Percentiles rank a stretch among this genome's conserved stretches.
These are phyloP conservation scores for Diaporthe humulicola DNA, from an alignment of 2,329 filamentous ascomycete species.

Conservation along the genomic window DNA sequence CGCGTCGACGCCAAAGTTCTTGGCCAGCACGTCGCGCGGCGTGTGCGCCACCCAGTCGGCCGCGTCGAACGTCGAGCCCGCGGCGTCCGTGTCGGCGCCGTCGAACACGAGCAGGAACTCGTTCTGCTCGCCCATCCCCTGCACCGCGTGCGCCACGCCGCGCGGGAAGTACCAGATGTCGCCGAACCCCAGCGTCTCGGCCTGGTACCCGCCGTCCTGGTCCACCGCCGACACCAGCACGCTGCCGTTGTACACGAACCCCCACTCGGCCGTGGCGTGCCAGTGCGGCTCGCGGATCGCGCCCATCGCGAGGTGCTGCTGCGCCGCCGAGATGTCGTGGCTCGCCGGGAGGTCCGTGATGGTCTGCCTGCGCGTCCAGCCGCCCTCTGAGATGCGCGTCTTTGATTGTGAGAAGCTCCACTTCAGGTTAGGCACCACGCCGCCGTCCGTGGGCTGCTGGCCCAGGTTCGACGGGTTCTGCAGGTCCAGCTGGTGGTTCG, in stretches of 20 bases:
- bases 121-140: constrained; percentile 75
- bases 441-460: constrained; percentile 71
- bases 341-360: constrained; percentile 76
- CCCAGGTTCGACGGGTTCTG: constrained; percentile 76
- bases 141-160: constrained; percentile 73
- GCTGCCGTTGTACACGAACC: constrained; percentile 70
- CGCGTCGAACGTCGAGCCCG: constrained; percentile 77
- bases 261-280: constrained; percentile 79
- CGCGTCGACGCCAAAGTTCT: constrained; percentile 75
- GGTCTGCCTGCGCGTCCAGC: constrained; percentile 76
- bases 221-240: constrained; percentile 73
- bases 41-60: constrained; percentile 79
- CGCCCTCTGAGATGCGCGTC: constrained; percentile 71
- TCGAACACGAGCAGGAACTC: constrained; percentile 70
- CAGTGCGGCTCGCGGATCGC: constrained; percentile 76
- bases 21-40: constrained; percentile 72
- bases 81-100: constrained; percentile 28
- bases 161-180: constrained; percentile 80
- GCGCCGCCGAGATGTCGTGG: constrained; percentile 75
- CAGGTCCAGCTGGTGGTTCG: constrained; percentile 71
- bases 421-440: constrained; percentile 75
- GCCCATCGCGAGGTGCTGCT: constrained; percentile 77
- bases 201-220: constrained; percentile 69
- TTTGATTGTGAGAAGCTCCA: constrained; percentile 79
- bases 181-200: constrained; percentile 68